Conservation (phyloP, 305 asterid genomes). For the Lippia alba region DNA sequence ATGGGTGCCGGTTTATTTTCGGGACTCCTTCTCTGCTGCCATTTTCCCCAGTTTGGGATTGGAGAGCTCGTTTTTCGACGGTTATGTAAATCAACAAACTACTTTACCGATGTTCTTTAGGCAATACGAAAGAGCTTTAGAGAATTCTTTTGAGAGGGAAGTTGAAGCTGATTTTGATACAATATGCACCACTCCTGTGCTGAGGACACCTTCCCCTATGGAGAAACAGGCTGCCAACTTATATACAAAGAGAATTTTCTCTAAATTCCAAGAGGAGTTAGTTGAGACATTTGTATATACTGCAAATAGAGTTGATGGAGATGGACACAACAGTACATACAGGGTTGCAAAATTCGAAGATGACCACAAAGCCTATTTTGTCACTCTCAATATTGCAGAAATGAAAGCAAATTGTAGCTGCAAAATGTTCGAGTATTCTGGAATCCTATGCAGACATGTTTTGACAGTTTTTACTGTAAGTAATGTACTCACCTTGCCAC, state of each 20-base stretch:
- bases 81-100: conserved; percentile 79
- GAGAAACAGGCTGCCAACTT: conserved; percentile 79
- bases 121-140: conserved; percentile 87
- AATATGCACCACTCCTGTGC: conserved; percentile 60
- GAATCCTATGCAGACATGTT: conserved; percentile 81
- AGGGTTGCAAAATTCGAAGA: conserved; percentile 90
- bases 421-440: conserved; percentile 83
- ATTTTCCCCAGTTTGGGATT: conserved; percentile 55
- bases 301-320: conserved; percentile 80
- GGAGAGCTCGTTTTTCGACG: conserved; percentile 75
- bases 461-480: conserved; percentile 90
- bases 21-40: conserved; percentile 75
- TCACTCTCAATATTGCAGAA: conserved; percentile 62
- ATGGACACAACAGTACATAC: conserved; percentile 62
- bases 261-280: conserved; percentile 82
- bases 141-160: conserved; percentile 81
- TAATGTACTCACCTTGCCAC: conserved; percentile 78
- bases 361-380: conserved; percentile 68
- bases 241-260: conserved; percentile 72
- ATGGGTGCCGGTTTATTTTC: conserved; percentile 90
- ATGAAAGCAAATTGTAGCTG: conserved; percentile 83
- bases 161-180: conserved; percentile 82
- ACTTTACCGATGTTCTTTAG: conserved; percentile 84
- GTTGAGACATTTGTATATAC: conserved; percentile 92
- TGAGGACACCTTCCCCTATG: conserved; percentile 91